phyloP scores from a whole-genome alignment of 2,329 filamentous ascomycete genomes.

The Meredithiella fracta region DNA sequence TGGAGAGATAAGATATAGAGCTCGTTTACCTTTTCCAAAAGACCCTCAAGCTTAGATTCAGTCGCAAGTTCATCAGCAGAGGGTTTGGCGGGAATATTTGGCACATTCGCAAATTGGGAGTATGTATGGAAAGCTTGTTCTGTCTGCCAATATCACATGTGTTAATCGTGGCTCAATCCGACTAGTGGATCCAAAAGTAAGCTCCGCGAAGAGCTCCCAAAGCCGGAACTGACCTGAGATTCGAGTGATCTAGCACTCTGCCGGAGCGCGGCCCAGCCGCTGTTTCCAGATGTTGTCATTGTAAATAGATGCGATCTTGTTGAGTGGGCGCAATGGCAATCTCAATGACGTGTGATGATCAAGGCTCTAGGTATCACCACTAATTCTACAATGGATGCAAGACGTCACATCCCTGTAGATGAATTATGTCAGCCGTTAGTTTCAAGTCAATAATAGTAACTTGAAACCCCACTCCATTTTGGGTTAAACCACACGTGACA shows the following conservation, averaged over 20 bases:
- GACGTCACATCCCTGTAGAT: conserved; percentile 11
- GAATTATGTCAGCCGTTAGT: conserved; percentile 13
- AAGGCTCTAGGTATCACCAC: conserved; percentile 11
- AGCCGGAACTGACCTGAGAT: conserved; percentile 50
- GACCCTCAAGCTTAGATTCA: conserved; percentile 66
- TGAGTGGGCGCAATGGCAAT: not conserved
- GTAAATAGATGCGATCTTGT: not conserved
- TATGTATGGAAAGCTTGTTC: conserved; percentile 72
- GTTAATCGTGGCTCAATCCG: conserved; percentile 11
- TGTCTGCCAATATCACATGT: conserved; percentile 38
- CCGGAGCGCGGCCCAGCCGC: conserved; percentile 83
- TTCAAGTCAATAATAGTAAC: not conserved
- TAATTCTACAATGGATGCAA: not conserved
- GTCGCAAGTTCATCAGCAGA: conserved; percentile 68
- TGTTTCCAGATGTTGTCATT: conserved; percentile 25
- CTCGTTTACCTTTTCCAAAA: conserved; percentile 56
- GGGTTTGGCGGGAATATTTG: conserved; percentile 66
- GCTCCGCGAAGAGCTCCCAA: not conserved
- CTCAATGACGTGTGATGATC: conserved; percentile 10
- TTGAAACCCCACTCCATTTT: not conserved
- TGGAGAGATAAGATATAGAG: too few species aligned
- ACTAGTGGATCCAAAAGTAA: too few species aligned
- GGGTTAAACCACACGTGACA: not conserved
- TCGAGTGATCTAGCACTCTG: conserved; percentile 82
- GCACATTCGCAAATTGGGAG: conserved; percentile 71